Base-by-base conservation (phyloP, 139 green algal species). In the Zygnema cylindricum region DNA sequence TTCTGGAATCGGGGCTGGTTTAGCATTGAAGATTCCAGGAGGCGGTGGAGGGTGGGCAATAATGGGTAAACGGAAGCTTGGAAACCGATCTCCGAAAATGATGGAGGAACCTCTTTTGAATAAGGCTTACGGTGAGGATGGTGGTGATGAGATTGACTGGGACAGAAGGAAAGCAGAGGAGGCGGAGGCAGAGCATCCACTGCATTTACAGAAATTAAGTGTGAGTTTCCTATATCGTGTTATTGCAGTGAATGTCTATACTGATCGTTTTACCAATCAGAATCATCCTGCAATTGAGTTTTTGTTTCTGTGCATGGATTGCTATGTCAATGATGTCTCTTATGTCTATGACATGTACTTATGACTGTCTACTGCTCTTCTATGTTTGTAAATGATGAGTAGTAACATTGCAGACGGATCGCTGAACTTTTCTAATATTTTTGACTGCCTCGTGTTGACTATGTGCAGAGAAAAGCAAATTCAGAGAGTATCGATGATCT, bases 141-240 rank as follows among this genome's bases (percentile, higher is more conserved):
- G 77, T 0, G 86, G 77, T 0, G 86, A 89, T 36, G 86, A 89
- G 33, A 90, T 89, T 69, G 77, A 88, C 77, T 90, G 86, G 86
- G 86, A 90, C 32, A 42, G 86, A 22, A 49, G 32, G 36, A 81
- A 82, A 55, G 41, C 40, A 2, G 43, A 69, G 69, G 57, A 88
- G 83, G 83, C 83, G 0, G 69, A 71, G 69, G 69, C 33, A 25
- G 83, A 88, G 69, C 83, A 88, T 39, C 69, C 69, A 43, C 84
- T 84, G 30, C 69, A 84, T 43, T 73, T 76, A 36, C 78, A 32
- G 78, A 38, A 55, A 16, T 16, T 41, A n/a, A 41, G 71, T 43
- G 71, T 63, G 49, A 63, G 49, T 63, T 25, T 63, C 49, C 16
- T n/a, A n/a, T n/a, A n/a, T n/a, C n/a, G n/a, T n/a, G n/a, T n/a